Percentiles rank a stretch among this genome's conserved stretches.
Evolutionary conservation across 768 basidiomycete genomes (phyloP).

Genomic region (Boletus coccyginus): DNA sequence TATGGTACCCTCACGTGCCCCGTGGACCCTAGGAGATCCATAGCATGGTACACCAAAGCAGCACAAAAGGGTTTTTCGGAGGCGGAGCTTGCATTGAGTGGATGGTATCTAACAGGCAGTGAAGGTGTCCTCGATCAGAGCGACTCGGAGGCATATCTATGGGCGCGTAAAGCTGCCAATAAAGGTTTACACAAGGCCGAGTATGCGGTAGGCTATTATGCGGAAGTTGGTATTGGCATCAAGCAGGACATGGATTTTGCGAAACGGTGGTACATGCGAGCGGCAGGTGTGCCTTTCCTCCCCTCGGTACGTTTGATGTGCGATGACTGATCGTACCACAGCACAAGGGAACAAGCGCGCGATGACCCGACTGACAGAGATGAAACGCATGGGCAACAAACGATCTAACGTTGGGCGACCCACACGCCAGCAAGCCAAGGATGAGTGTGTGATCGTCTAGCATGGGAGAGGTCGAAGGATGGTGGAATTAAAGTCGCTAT

Average conservation of each 20-base stretch:
- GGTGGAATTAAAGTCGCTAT: conserved; percentile 9
- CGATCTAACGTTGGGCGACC: conserved; percentile 76
- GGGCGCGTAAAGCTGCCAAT: conserved; percentile 95
- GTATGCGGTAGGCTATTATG: conserved; percentile 98
- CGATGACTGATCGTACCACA: conserved; percentile 29
- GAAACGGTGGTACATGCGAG: conserved; percentile 98
- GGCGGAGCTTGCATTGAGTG: conserved; percentile 92
- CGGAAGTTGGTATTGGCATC: conserved; percentile 95
- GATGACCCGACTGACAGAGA: conserved; percentile 92
- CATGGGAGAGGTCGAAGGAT: not conserved
- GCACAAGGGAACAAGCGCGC: conserved; percentile 98
- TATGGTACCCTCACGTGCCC: conserved; percentile 87
- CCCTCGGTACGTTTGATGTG: not conserved
- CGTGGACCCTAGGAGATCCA: conserved; percentile 89
- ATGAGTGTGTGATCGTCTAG: conserved; percentile 86
- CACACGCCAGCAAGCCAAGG: conserved; percentile 89
- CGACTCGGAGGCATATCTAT: conserved; percentile 97
- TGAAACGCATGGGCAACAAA: conserved; percentile 87
- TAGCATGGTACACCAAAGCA: conserved; percentile 98
- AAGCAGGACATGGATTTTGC: conserved; percentile 95
- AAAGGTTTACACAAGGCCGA: conserved; percentile 97
- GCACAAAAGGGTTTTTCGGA: conserved; percentile 96
- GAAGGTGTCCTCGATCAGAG: conserved; percentile 97
- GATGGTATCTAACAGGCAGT: conserved; percentile 97
- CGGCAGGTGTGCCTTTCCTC: conserved; percentile 69